Evolutionary conservation across 2,329 filamentous ascomycete genomes (phyloP).

Genomic region (Aspergillus sp.): DNA sequence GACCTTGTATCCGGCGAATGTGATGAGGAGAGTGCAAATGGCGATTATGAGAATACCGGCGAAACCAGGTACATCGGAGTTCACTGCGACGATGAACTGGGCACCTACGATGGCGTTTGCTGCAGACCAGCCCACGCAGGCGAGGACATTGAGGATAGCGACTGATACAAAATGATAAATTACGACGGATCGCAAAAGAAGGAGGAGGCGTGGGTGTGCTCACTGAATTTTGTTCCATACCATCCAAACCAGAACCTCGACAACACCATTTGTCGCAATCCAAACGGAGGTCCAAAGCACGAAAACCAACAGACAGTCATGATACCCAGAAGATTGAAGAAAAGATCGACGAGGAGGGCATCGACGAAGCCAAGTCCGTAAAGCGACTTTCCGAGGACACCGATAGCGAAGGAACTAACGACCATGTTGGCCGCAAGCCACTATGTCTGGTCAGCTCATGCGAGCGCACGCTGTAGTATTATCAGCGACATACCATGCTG

Average conservation of each 20-base stretch:
- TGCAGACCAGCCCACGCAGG: conserved; percentile 67
- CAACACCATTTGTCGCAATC: conserved; percentile 74
- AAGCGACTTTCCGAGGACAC: conserved; percentile 60
- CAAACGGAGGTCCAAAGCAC: conserved; percentile 67
- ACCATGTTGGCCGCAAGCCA: conserved; percentile 76
- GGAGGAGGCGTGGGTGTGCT: conserved; percentile 18
- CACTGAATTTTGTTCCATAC: conserved; percentile 61
- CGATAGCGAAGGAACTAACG: conserved; percentile 68
- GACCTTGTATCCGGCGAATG: conserved; percentile 68
- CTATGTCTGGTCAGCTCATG: conserved; percentile 32
- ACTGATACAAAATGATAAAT: conserved; percentile 36
- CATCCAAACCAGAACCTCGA: conserved; percentile 71
- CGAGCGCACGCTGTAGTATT: conserved; percentile 4
- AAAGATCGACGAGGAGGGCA: conserved; percentile 62
- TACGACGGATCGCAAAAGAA: not conserved
- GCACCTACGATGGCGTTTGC: conserved; percentile 76
- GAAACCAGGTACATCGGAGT: conserved; percentile 60
- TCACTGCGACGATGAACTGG: conserved; percentile 69
- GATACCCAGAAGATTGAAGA: conserved; percentile 69
- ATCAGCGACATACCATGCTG: conserved; percentile 55
- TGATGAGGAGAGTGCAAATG: conserved; percentile 59
- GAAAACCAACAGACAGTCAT: conserved; percentile 70
- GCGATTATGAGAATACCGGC: conserved; percentile 71
- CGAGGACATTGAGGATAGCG: conserved; percentile 63
- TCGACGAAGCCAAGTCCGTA: conserved; percentile 68